Evolutionary conservation across 2,329 filamentous ascomycete species (phyloP).

Genomic region (Penicillium sp.): DNA sequence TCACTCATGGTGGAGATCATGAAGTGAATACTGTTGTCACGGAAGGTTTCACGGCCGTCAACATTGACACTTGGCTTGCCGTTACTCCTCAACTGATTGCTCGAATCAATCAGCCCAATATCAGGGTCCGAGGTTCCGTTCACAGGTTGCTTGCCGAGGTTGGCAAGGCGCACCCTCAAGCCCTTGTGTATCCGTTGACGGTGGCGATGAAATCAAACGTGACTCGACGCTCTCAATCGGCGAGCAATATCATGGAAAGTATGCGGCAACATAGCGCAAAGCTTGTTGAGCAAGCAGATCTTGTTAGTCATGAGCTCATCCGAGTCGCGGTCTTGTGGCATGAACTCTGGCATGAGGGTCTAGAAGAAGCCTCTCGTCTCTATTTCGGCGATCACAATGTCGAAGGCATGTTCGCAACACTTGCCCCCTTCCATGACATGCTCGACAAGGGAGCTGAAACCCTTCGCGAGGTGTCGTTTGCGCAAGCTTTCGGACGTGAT

Average conservation of each 20-base stretch:
- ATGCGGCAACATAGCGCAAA: conserved; percentile 93
- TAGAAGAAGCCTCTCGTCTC: conserved; percentile 92
- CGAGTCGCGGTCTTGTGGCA: conserved; percentile 97
- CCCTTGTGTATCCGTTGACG: conserved; percentile 92
- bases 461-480: conserved; percentile 91
- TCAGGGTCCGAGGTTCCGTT: conserved; percentile 81
- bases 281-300: conserved; percentile 90
- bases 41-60: conserved; percentile 87
- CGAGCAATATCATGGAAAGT: conserved; percentile 92
- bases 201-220: conserved; percentile 97
- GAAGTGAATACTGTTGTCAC: conserved; percentile 88
- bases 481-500: conserved; percentile 94
- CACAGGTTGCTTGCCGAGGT: conserved; percentile 91
- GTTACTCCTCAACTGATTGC: conserved; percentile 97
- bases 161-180: conserved; percentile 90
- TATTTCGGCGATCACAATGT: conserved; percentile 99
- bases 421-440: conserved; percentile 87
- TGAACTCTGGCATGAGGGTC: conserved; percentile 96
- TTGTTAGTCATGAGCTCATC: conserved; percentile 94
- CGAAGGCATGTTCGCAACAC: conserved; percentile 90
- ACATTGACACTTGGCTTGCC: conserved; percentile 96
- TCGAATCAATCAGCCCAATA: conserved; percentile 93
- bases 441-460: conserved; percentile 91
- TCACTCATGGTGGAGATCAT: conserved; percentile 81
- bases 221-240: conserved; percentile 78